Base-by-base conservation (phyloP, 2,329 filamentous ascomycete genomes). In the Falciphora oryzae region DNA sequence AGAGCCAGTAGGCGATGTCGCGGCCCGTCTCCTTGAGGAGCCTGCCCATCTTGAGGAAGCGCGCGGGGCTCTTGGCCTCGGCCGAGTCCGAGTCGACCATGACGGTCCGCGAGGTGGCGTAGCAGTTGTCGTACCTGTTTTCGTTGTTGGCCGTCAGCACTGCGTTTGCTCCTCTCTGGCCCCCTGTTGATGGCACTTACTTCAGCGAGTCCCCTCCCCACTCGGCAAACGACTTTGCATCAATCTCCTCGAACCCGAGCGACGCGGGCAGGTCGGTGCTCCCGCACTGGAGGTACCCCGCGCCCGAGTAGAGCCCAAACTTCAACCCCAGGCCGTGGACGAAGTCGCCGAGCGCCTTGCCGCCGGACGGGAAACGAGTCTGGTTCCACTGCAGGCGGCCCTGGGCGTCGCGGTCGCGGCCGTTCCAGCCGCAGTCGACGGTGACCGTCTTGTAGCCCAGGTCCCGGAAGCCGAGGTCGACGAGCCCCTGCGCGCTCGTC, bases 371-470 rank as follows among this genome's bases (percentile, higher is more conserved):
- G 35, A 86, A 86, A 1, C 79, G 69, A 0, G 72, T 77, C 8
- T 72, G 67, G 64, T 85, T 82, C 78, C 81, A 86, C 16, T 80
- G 78, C 3, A 85, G 72, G 27, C 75, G 75, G 1, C 80, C 80
- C 13, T 83, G 72, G 0, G 73, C 70, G 53, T 81, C 75, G 4
- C 78, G 72, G 10, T 76, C 70, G 22, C 68, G 68, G 0, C 74
- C 70, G 28, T 75, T 78, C 86, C 85, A 88, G 0, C 86, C 85
- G 64, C 84, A 88, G 68, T 88, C 86, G 0, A 80, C 78, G 0
- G 83, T 85, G 38, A 87, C 81, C 64, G 81, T 80, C 1, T 74
- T 77, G 69, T 89, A 88, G 7, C 86, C 85, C 0, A 83, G 73
- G 3, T 79, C 75, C 0, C 77, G 76, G 0, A 87, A 76, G 0